Conservation (phyloP, 1,284 basidiomycete species). For the Tranzscheliella williamsii region DNA sequence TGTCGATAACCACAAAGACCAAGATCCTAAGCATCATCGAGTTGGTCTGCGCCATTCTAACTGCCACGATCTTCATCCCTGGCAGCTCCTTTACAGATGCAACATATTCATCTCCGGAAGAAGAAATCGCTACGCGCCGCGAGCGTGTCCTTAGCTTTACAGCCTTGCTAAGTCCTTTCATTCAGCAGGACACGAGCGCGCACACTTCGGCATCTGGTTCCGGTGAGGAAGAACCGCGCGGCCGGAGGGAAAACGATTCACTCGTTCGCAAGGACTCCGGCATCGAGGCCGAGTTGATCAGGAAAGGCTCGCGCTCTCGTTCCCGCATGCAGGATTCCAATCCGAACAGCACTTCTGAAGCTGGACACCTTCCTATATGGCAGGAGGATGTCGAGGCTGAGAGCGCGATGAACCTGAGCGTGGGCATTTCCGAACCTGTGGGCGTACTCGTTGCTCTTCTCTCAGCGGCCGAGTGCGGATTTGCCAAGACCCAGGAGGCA, state of each 20-base stretch:
- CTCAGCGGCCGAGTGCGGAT: conserved; percentile 41
- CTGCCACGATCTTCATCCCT: conserved; percentile 38
- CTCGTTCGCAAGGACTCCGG: neutral
- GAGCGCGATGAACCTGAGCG: neutral
- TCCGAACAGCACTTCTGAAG: conserved; percentile 4
- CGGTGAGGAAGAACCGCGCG: conserved; percentile 3
- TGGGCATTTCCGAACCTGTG: conserved; percentile 4
- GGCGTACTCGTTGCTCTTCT: conserved; percentile 33
- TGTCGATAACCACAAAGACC: conserved; percentile 30
- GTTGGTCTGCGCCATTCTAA: conserved; percentile 46
- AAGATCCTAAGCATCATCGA: conserved; percentile 46
- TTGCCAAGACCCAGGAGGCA: conserved; percentile 48
- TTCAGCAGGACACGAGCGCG: neutral
- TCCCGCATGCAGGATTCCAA: conserved; percentile 22
- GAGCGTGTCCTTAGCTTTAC: conserved; percentile 22
- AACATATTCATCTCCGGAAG: conserved; percentile 3
- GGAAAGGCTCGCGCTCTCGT: conserved; percentile 29
- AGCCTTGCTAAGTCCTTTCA: conserved; percentile 19
- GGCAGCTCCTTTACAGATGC: conserved; percentile 6
- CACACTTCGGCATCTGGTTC: neutral
- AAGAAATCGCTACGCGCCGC: conserved; percentile 30
- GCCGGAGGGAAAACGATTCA: conserved; percentile 2
- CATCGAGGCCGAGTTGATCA: conserved; percentile 33
- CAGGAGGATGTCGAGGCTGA: conserved; percentile 19
- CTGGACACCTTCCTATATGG: conserved; percentile 20